A percentile compares a stretch with the other conserved stretches of the same genome.
Evolutionary conservation across 371 early-diverging fungal genomes (phyloP).

Genomic region (Parasitella parasitica): DNA sequence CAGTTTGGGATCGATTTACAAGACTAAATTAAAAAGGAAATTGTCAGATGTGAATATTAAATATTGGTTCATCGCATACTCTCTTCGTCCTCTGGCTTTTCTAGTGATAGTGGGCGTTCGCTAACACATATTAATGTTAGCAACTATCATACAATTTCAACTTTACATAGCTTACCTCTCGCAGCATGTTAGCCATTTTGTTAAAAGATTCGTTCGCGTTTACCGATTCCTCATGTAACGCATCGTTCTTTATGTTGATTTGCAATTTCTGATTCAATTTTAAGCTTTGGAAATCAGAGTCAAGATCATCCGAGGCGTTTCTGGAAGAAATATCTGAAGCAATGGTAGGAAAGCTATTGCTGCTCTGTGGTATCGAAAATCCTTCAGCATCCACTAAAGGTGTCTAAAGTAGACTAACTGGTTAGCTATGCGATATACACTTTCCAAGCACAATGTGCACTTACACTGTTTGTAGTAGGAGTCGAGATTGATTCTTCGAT

Average conservation of each 20-base stretch:
- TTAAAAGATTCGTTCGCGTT: conserved; percentile 16
- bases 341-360: background rate
- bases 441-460: background rate
- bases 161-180: conserved; percentile 12
- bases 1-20: conserved; percentile 8
- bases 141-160: too few relatives aligned
- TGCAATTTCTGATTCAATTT: conserved; percentile 15
- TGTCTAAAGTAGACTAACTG: background rate
- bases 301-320: conserved; percentile 15
- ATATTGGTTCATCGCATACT: conserved; percentile 4
- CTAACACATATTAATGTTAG: background rate
- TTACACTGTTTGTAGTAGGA: background rate
- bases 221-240: conserved; percentile 4
- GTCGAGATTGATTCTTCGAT: background rate
- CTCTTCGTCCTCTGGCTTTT: conserved; percentile 22
- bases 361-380: conserved; percentile 18
- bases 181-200: conserved; percentile 17
- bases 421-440: background rate
- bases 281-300: conserved; percentile 17
- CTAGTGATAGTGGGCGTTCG: conserved; percentile 7
- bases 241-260: conserved; percentile 14
- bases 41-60: background rate
- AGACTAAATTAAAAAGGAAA: background rate
- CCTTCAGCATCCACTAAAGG: conserved; percentile 20
- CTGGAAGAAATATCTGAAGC: conserved; percentile 14